Evolutionary conservation across 2,329 filamentous ascomycete genomes (phyloP).

Genomic region (Stachybotrys elegans): DNA sequence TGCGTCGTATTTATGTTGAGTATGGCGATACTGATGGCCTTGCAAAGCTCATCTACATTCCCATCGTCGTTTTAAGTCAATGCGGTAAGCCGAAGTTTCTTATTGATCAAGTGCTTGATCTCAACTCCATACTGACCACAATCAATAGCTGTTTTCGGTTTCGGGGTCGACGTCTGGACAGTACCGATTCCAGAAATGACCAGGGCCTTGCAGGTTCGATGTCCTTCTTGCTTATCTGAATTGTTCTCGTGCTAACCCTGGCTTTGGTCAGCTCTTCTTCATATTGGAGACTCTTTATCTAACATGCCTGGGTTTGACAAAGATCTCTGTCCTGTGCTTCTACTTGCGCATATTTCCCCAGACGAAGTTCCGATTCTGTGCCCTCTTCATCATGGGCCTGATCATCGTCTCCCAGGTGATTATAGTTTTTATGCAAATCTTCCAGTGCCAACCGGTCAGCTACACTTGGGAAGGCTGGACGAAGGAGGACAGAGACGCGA

Average conservation of each 20-base stretch:
- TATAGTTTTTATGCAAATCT: constrained; percentile 31
- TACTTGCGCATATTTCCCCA: constrained; percentile 33
- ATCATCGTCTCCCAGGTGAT: constrained; percentile 28
- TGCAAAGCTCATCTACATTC: constrained; percentile 6
- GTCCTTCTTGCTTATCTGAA: constrained; percentile 11
- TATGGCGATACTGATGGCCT: background rate
- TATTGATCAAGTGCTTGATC: background rate
- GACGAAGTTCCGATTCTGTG: constrained; percentile 23
- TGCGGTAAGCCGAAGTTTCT: background rate
- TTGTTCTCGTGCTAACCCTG: background rate
- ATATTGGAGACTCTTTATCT: constrained; percentile 30
- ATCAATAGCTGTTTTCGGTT: constrained; percentile 14
- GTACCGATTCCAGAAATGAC: constrained; percentile 21
- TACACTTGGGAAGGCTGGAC: constrained; percentile 26
- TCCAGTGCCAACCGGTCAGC: constrained; percentile 34
- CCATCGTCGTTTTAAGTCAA: background rate
- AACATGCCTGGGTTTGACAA: constrained; percentile 31
- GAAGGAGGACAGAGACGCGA: constrained; percentile 2
- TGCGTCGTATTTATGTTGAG: background rate
- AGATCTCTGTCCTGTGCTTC: constrained; percentile 31
- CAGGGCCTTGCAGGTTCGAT: constrained; percentile 22
- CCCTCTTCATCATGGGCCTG: constrained; percentile 26
- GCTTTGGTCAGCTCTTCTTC: constrained; percentile 22
- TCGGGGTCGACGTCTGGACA: constrained; percentile 34
- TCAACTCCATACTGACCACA: background rate